phyloP scores from a whole-genome alignment of 2,329 filamentous ascomycete genomes.

The Teratosphaeria pseudoeucalypti region DNA sequence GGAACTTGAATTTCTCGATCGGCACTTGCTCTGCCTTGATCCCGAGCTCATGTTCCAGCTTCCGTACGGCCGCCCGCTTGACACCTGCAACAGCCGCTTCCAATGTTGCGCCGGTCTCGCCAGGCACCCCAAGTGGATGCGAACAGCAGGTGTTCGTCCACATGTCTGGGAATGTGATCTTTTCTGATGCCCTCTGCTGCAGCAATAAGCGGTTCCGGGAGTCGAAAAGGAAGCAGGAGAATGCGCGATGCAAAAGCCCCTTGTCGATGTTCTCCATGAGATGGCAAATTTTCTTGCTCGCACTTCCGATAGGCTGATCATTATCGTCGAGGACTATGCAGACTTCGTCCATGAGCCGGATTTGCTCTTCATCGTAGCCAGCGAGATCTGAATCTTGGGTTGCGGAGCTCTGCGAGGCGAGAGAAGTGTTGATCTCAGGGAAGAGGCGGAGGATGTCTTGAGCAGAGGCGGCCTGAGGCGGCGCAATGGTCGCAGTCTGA shows the following conservation, averaged over 20 bases:
- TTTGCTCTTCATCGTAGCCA: slow-evolving; percentile 95
- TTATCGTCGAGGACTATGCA: slow-evolving; percentile 94
- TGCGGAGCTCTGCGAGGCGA: slow-evolving; percentile 44
- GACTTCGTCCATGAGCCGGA: slow-evolving; percentile 95
- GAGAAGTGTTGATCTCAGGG: slow-evolving; percentile 61
- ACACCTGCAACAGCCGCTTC: slow-evolving; percentile 73
- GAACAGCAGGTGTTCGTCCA: slow-evolving; percentile 99
- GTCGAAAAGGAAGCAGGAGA: slow-evolving; percentile 97
- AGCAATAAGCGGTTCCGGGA: slow-evolving; percentile 83
- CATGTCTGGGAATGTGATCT: slow-evolving; percentile 99
- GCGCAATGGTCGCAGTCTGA: slow-evolving; percentile 19
- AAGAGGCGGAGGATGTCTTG: slow-evolving; percentile 81
- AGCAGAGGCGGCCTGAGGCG: slow-evolving; percentile 50
- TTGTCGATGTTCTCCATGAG: slow-evolving; percentile 98
- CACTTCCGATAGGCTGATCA: slow-evolving; percentile 85
- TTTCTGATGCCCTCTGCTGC: slow-evolving; percentile 89
- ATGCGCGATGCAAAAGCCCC: slow-evolving; percentile 90
- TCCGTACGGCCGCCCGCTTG: slow-evolving; percentile 84
- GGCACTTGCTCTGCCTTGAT: slow-evolving; percentile 85
- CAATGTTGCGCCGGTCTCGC: slow-evolving; percentile 78
- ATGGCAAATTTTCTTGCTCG: slow-evolving; percentile 97
- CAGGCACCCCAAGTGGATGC: slow-evolving; percentile 82
- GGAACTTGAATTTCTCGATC: slow-evolving; percentile 80
- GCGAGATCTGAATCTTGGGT: slow-evolving; percentile 56
- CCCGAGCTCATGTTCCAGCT: slow-evolving; percentile 88